Evolutionary conservation across 202 grass and related monocot species (phyloP).

Genomic region (Panicum hallii): DNA sequence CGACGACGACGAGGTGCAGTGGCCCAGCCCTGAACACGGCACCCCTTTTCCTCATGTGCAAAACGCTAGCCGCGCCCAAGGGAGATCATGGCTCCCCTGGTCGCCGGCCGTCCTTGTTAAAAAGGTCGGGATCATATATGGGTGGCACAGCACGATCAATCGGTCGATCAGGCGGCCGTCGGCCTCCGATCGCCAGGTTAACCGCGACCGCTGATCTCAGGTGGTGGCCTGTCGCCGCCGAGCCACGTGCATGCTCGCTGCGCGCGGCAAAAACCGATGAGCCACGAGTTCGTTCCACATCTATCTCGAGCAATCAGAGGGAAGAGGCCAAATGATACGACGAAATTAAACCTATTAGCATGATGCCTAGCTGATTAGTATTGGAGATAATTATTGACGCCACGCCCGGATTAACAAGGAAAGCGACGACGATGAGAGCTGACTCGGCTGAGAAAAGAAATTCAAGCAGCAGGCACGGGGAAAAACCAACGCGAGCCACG

Average conservation of each 20-base stretch:
- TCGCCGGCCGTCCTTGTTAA: neutral
- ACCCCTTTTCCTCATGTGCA: neutral
- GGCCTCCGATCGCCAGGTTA: too few relatives aligned
- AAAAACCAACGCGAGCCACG: neutral
- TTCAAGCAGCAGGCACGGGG: neutral
- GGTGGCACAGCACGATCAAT: neutral
- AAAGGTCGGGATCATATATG: conserved; percentile 15
- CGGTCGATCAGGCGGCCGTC: too few relatives aligned
- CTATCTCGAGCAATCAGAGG: conserved; percentile 4
- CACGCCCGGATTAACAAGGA: neutral
- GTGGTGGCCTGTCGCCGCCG: neutral
- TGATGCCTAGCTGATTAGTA: too few relatives aligned
- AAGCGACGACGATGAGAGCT: neutral
- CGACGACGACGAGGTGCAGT: neutral
- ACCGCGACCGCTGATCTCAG: neutral
- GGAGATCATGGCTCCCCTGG: neutral
- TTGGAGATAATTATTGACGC: too few relatives aligned
- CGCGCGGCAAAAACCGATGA: neutral
- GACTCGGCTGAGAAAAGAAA: neutral
- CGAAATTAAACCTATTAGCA: too few relatives aligned
- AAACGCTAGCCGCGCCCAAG: neutral
- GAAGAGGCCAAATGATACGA: neutral
- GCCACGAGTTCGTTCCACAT: neutral
- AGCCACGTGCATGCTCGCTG: neutral
- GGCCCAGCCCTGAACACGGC: neutral